Conservation (phyloP, 2,329 filamentous ascomycete genomes). For the Scedosporium dehoogii region DNA sequence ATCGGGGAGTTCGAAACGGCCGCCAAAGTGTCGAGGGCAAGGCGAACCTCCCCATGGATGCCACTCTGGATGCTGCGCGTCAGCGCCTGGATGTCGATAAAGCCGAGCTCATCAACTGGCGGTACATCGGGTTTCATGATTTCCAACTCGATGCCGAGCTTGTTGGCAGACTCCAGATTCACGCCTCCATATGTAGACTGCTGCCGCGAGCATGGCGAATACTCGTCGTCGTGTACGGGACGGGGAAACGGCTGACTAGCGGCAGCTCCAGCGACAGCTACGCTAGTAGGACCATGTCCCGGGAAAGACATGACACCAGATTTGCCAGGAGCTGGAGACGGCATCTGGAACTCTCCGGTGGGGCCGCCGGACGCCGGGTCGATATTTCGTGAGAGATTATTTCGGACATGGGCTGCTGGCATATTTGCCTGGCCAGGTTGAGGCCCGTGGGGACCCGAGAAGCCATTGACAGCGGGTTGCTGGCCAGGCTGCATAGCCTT, state of each 20-base stretch:
- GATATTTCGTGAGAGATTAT: conserved; percentile 40
- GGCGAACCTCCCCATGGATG: conserved; percentile 77
- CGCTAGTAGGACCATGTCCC: not conserved
- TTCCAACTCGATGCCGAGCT: conserved; percentile 57
- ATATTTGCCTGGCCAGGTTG: conserved; percentile 9
- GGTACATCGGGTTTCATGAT: conserved; percentile 67
- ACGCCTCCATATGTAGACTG: conserved; percentile 61
- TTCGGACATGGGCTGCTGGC: conserved; percentile 29
- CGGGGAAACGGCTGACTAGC: not conserved
- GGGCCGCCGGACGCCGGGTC: conserved; percentile 25
- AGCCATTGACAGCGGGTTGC: conserved; percentile 23
- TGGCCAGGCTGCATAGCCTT: conserved; percentile 30
- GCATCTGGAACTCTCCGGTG: conserved; percentile 27
- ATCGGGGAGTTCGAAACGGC: conserved; percentile 53
- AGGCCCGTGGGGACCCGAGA: conserved; percentile 21
- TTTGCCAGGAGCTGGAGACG: conserved; percentile 18
- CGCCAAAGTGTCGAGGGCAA: conserved; percentile 77
- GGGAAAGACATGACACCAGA: not conserved
- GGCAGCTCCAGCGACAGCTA: not conserved
- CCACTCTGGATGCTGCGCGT: conserved; percentile 85
- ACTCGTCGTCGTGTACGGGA: conserved; percentile 26
- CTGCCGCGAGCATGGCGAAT: conserved; percentile 44
- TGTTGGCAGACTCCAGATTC: conserved; percentile 53
- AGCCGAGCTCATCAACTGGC: conserved; percentile 64
- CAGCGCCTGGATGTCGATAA: conserved; percentile 82